Evolutionary conservation across 2,329 filamentous ascomycete species (phyloP).

Genomic region (Xylariaceae sp.): DNA sequence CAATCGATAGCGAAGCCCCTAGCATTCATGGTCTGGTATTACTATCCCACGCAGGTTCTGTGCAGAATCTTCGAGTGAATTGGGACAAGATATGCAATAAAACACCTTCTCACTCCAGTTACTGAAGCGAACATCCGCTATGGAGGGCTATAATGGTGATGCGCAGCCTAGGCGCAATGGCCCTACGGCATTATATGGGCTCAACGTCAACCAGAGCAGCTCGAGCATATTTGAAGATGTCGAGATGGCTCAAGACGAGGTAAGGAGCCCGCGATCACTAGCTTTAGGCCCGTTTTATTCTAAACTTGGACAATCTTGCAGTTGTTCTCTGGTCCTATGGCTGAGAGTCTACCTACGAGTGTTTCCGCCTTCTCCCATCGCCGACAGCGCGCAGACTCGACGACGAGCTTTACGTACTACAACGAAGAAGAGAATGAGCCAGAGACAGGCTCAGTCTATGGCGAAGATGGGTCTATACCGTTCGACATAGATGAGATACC

Average conservation of each 20-base stretch:
- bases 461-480: constrained; percentile 39
- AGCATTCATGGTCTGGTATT: constrained; percentile 1
- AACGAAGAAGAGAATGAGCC: constrained; percentile 63
- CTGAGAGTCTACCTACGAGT: constrained; percentile 94
- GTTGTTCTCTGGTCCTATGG: constrained; percentile 89
- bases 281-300: constrained; percentile 13
- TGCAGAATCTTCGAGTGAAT: neutral
- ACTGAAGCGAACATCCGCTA: constrained; percentile 9
- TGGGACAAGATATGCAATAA: constrained; percentile 6
- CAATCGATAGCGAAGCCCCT: neutral
- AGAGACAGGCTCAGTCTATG: constrained; percentile 42
- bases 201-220: constrained; percentile 71
- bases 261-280: constrained; percentile 39
- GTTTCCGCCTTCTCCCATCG: constrained; percentile 90
- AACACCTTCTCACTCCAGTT: constrained; percentile 1
- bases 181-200: constrained; percentile 57
- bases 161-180: constrained; percentile 25
- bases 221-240: constrained; percentile 89
- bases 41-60: neutral
- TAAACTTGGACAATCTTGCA: constrained; percentile 35
- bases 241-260: constrained; percentile 98
- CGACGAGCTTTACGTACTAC: constrained; percentile 87
- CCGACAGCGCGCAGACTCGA: constrained; percentile 78
- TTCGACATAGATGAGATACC: constrained; percentile 39
- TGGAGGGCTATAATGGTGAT: constrained; percentile 29